Conservation (phyloP, 2,329 filamentous ascomycete genomes). For the Zalaria sp. region DNA sequence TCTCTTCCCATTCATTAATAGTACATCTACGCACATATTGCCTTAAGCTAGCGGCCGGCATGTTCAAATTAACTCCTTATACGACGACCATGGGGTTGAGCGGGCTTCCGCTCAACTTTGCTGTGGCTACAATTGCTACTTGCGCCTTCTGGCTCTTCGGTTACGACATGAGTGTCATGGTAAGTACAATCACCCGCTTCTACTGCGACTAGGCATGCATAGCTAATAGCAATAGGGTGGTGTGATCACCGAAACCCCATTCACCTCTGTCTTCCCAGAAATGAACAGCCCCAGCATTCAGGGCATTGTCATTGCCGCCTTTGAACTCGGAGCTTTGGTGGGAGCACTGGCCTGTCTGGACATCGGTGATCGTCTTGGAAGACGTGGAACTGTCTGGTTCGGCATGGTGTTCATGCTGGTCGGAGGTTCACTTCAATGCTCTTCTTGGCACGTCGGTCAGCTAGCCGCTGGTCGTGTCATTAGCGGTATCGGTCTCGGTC, state of each 20-base stretch:
- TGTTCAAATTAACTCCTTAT: slow-evolving; percentile 1
- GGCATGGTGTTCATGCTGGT: slow-evolving; percentile 7
- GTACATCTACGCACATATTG: too few relatives aligned
- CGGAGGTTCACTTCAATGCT: slow-evolving; percentile 6
- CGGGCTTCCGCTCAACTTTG: slow-evolving; percentile 1
- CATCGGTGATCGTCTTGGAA: slow-evolving; percentile 1
- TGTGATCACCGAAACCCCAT: slow-evolving; percentile 6
- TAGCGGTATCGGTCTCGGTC: slow-evolving; percentile 40
- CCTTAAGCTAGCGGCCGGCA: neutral
- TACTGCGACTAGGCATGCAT: too few relatives aligned
- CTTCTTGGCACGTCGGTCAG: slow-evolving; percentile 21
- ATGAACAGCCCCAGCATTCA: slow-evolving; percentile 5
- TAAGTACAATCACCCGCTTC: neutral
- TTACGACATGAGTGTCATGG: slow-evolving; percentile 11
- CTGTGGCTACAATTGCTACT: slow-evolving; percentile 8
- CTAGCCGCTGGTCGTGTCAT: slow-evolving; percentile 39
- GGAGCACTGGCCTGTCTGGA: slow-evolving; percentile 2
- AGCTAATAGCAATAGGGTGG: too few relatives aligned
- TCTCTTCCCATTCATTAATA: too few relatives aligned
- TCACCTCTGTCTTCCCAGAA: slow-evolving; percentile 8
- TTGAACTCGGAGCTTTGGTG: slow-evolving; percentile 3
- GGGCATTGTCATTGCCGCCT: slow-evolving; percentile 3
- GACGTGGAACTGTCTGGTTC: slow-evolving; percentile 1
- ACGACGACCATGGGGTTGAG: neutral
- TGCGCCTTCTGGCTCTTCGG: slow-evolving; percentile 11